Evolutionary conservation across 768 basidiomycete genomes (phyloP).

Genomic region (Mycena chlorophos): DNA sequence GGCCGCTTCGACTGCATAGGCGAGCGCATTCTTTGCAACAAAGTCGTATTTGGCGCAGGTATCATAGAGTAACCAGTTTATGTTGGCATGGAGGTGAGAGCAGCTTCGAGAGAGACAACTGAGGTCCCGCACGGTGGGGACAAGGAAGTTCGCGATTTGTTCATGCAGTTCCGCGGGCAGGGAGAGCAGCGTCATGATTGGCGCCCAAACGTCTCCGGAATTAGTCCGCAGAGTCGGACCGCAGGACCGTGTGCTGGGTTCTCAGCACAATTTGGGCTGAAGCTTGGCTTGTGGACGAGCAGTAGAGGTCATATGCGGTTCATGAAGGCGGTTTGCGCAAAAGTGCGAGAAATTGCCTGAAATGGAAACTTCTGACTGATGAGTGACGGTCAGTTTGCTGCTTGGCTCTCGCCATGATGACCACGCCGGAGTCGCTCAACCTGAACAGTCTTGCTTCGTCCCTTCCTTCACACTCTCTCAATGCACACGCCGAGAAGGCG

Average conservation of each 20-base stretch:
- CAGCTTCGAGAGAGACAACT: not conserved
- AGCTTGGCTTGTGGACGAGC: too few species aligned
- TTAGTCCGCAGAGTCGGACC: not conserved
- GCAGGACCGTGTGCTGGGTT: not conserved
- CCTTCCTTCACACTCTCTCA: slow-evolving; percentile 69
- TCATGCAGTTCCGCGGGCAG: not conserved
- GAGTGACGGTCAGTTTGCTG: slow-evolving; percentile 28
- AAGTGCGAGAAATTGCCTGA: too few species aligned
- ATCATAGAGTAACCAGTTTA: not conserved
- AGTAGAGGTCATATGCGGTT: too few species aligned
- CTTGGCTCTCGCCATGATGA: slow-evolving; percentile 53
- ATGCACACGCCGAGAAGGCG: slow-evolving; percentile 67
- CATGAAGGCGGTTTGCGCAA: not conserved
- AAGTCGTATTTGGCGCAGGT: not conserved
- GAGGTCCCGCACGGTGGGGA: not conserved
- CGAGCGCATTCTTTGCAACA: not conserved
- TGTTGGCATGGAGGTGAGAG: not conserved
- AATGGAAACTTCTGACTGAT: too few species aligned
- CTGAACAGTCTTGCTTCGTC: slow-evolving; percentile 78
- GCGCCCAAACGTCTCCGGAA: not conserved
- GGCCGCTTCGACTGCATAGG: not conserved
- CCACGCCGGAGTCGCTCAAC: slow-evolving; percentile 63
- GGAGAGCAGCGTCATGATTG: not conserved
- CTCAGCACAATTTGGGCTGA: too few species aligned
- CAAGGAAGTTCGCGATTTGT: not conserved